These are phyloP conservation scores for Globisporangium ultimum DNA, from an alignment of 352 stramenopile genomes.

Conservation along the genomic window DNA sequence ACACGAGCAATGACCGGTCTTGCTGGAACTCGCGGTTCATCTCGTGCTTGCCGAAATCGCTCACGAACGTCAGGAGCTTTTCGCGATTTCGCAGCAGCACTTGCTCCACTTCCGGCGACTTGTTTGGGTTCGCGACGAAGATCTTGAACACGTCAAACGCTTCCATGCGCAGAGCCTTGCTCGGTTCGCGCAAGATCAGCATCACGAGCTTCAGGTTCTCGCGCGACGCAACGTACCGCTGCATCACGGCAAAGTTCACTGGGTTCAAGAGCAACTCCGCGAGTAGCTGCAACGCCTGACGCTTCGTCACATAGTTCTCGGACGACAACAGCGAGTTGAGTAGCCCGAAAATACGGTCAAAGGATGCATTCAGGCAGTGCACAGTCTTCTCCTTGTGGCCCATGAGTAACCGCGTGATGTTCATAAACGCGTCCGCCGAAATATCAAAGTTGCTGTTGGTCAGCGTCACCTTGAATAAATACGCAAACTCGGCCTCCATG, in stretches of 20 bases:
- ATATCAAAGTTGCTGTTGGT: constrained; percentile 84
- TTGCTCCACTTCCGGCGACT: constrained; percentile 68
- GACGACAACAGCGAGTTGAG: constrained; percentile 60
- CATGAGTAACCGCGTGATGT: constrained; percentile 69
- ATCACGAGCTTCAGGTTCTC: constrained; percentile 76
- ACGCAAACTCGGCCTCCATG: constrained; percentile 58
- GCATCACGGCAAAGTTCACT: constrained; percentile 75
- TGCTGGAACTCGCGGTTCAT: constrained; percentile 73
- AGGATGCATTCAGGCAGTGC: constrained; percentile 44
- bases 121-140: constrained; percentile 85
- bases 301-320: constrained; percentile 72
- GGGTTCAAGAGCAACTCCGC: constrained; percentile 73
- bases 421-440: constrained; percentile 77
- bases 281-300: constrained; percentile 67
- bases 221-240: constrained; percentile 67
- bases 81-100: constrained; percentile 70
- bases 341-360: constrained; percentile 66
- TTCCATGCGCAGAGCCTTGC: constrained; percentile 74
- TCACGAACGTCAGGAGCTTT: constrained; percentile 75
- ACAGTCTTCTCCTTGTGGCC: constrained; percentile 60
- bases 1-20: constrained; percentile 69
- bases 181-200: constrained; percentile 70
- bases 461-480: constrained; percentile 66
- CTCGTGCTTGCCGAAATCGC: constrained; percentile 71
- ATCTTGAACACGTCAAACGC: constrained; percentile 89